A percentile compares a stretch with the other conserved stretches of the same genome.
Conservation (phyloP, 495 filamentous ascomycete genomes). For the Monascus purpureus region DNA sequence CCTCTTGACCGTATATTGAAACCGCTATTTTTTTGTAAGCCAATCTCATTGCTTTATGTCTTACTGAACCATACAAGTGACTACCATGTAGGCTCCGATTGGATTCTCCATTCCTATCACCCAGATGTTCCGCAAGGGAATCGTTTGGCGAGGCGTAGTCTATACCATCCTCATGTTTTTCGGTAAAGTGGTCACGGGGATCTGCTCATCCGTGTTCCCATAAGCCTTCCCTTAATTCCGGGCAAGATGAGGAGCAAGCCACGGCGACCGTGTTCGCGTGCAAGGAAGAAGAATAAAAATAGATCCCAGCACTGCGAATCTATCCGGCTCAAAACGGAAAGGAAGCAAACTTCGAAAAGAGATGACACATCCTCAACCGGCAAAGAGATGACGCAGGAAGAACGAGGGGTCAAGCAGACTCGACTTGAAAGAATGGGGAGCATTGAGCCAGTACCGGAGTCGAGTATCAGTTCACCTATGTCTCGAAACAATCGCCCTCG, state of each 20-base stretch:
- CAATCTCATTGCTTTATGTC: not conserved
- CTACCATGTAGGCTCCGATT: constrained; percentile 42
- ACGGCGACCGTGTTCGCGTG: too few species aligned
- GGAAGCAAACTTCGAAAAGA: too few species aligned
- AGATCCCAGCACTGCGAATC: too few species aligned
- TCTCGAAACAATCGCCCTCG: constrained; percentile 1
- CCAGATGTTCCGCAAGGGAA: constrained; percentile 45
- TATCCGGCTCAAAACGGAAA: too few species aligned
- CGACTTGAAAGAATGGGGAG: too few species aligned
- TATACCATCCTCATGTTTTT: constrained; percentile 58
- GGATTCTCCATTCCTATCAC: constrained; percentile 69
- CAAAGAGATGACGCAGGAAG: too few species aligned
- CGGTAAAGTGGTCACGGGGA: constrained; percentile 47
- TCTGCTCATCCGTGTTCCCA: constrained; percentile 45
- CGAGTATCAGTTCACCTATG: too few species aligned
- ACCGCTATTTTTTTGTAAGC: constrained; percentile 63
- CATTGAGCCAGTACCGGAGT: too few species aligned
- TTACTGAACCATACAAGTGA: constrained; percentile 1
- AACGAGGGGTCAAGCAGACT: too few species aligned
- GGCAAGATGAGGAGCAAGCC: constrained; percentile 2
- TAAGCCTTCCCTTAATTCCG: constrained; percentile 4
- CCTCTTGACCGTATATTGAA: constrained; percentile 42
- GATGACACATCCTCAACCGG: too few species aligned
- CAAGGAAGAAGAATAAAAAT: too few species aligned
- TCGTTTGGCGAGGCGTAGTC: constrained; percentile 60